Evolutionary conservation across 139 green algal genomes (phyloP).

Genomic region (Micromonas pusilla): DNA sequence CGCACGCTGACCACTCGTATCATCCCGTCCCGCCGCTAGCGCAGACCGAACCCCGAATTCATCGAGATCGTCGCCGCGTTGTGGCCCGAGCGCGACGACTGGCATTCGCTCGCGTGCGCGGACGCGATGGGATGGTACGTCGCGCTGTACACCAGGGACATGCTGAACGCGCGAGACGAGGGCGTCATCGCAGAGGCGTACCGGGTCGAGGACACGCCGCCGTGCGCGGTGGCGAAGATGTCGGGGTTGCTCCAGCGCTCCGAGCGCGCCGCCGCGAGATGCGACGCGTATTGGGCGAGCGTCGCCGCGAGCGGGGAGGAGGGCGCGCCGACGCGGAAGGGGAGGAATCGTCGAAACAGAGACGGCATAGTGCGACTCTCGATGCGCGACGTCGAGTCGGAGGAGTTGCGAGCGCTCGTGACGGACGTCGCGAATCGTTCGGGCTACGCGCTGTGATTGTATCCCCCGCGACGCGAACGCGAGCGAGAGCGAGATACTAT

Average conservation of each 20-base stretch:
- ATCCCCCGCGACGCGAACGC: no score
- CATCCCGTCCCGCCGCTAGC: no score
- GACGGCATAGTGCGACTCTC: background rate
- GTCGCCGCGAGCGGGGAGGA: background rate
- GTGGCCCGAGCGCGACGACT: background rate
- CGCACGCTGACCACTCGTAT: no score
- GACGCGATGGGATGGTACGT: background rate
- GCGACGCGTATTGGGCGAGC: background rate
- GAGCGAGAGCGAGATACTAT: no score
- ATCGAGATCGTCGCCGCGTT: background rate
- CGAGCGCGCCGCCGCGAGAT: background rate
- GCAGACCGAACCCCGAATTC: background rate
- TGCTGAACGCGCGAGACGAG: background rate
- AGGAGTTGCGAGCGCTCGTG: background rate
- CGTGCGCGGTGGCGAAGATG: background rate
- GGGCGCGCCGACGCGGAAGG: background rate
- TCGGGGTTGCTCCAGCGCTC: background rate
- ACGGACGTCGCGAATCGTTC: background rate
- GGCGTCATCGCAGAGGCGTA: conserved; percentile 1
- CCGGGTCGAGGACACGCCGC: conserved; percentile 19
- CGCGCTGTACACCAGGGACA: conserved; percentile 9
- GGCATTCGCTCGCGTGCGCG: background rate
- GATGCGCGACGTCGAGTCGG: background rate
- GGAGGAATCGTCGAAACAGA: background rate
- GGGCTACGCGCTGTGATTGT: no score